phyloP scores from a whole-genome alignment of 176 grass and related monocot genomes.

The Eleusine coracana region DNA sequence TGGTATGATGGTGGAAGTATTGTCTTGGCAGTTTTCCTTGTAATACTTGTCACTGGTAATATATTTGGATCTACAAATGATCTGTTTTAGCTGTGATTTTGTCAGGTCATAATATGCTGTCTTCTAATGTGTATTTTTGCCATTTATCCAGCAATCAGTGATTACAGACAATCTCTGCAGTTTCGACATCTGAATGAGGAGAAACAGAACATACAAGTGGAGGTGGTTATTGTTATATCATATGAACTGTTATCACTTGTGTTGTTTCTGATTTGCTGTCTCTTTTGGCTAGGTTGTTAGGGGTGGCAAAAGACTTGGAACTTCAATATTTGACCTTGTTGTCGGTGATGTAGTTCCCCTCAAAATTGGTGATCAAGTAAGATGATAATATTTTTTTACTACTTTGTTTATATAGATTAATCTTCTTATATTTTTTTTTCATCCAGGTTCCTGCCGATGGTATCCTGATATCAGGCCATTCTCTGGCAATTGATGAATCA shows the following conservation, averaged over 20 bases:
- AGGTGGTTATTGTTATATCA: conserved; percentile 57
- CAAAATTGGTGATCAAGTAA: conserved; percentile 99
- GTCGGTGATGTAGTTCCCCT: conserved; percentile 93
- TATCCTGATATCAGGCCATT: conserved; percentile 86
- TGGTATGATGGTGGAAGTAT: conserved; percentile 99
- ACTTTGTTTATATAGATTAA: conserved; percentile 26
- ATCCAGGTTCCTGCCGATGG: conserved; percentile 93
- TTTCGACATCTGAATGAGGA: conserved; percentile 96
- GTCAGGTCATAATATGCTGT: background rate
- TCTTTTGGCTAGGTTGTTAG: conserved; percentile 65
- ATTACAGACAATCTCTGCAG: conserved; percentile 95
- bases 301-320: conserved; percentile 79
- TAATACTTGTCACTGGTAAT: conserved; percentile 95
- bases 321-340: conserved; percentile 92
- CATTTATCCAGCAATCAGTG: conserved; percentile 73
- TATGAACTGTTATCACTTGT: conserved; percentile 1
- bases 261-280: conserved; percentile 32
- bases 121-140: conserved; percentile 34
- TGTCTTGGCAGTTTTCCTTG: conserved; percentile 93
- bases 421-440: conserved; percentile 44
- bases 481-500: conserved; percentile 98
- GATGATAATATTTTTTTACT: conserved; percentile 44
- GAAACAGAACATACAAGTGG: conserved; percentile 94
- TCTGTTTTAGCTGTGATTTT: conserved; percentile 7
- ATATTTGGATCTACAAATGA: conserved; percentile 11